A percentile compares a stretch with the other conserved stretches of the same genome.
These are phyloP conservation scores for Daldinia caldariorum DNA, from an alignment of 495 filamentous ascomycete genomes.

Conservation along the genomic window DNA sequence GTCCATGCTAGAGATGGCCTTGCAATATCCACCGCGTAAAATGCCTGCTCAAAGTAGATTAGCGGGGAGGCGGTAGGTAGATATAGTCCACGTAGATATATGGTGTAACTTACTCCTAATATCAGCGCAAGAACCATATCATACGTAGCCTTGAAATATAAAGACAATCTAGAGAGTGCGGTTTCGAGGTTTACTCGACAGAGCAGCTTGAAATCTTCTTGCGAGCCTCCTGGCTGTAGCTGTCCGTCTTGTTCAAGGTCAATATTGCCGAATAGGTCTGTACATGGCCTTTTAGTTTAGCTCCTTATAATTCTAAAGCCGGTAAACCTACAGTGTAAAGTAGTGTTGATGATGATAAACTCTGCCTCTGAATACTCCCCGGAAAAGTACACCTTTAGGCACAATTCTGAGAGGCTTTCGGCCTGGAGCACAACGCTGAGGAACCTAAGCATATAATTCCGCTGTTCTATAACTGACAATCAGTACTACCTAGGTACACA, in stretches of 20 bases:
- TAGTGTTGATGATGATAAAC: neutral
- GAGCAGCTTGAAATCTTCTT: neutral
- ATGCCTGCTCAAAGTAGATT: neutral
- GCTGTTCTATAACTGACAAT: no score
- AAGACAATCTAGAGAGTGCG: neutral
- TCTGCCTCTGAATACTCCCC: neutral
- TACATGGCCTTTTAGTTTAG: neutral
- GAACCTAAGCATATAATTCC: neutral
- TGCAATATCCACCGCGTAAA: neutral
- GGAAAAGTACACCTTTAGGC: conserved; percentile 6
- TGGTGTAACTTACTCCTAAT: neutral
- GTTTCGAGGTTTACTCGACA: neutral
- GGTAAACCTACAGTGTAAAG: neutral
- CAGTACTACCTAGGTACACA: no score
- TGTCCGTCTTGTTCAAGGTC: neutral
- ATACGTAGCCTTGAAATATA: neutral
- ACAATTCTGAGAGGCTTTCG: neutral
- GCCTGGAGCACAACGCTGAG: neutral
- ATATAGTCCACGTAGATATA: no score
- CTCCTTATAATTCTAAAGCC: no score
- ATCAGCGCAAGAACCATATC: neutral
- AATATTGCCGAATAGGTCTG: neutral
- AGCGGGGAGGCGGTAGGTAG: neutral
- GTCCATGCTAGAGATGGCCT: neutral
- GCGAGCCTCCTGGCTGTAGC: neutral